Evolutionary conservation across 2,329 filamentous ascomycete species (phyloP).

Genomic region (Pyrenochaeta sp.): DNA sequence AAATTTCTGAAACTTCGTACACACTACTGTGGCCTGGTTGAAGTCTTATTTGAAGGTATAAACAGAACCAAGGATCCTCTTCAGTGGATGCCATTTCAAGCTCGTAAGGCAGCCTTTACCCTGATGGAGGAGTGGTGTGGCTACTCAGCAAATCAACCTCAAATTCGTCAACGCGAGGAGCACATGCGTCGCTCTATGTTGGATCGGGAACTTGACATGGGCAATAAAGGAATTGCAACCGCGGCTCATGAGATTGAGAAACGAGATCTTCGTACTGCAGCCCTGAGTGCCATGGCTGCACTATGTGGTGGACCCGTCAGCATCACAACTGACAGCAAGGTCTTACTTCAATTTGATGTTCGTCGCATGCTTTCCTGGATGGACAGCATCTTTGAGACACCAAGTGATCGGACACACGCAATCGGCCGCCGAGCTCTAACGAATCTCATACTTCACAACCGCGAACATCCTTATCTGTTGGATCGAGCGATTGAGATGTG

Average conservation of each 20-base stretch:
- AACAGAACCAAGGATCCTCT: slow-evolving; percentile 84
- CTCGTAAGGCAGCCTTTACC: slow-evolving; percentile 91
- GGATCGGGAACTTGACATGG: slow-evolving; percentile 75
- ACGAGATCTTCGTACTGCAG: slow-evolving; percentile 86
- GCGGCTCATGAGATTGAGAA: slow-evolving; percentile 98
- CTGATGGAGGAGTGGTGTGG: slow-evolving; percentile 99
- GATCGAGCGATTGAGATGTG: slow-evolving; percentile 92
- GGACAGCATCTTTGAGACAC: slow-evolving; percentile 90
- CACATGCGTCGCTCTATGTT: slow-evolving; percentile 86
- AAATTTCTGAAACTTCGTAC: slow-evolving; percentile 90
- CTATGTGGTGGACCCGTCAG: slow-evolving; percentile 85
- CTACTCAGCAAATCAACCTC: slow-evolving; percentile 87
- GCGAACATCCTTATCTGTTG: slow-evolving; percentile 82
- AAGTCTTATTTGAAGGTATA: slow-evolving; percentile 91
- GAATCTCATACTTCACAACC: slow-evolving; percentile 90
- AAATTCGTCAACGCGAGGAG: slow-evolving; percentile 83
- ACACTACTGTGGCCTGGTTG: slow-evolving; percentile 93
- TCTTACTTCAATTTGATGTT: slow-evolving; percentile 89
- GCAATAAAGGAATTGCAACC: slow-evolving; percentile 79
- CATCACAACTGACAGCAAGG: slow-evolving; percentile 86
- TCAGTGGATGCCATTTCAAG: slow-evolving; percentile 97
- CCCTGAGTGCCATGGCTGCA: slow-evolving; percentile 93
- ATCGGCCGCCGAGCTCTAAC: slow-evolving; percentile 88
- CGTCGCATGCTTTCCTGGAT: slow-evolving; percentile 95
- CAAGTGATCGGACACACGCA: slow-evolving; percentile 88